Evolutionary conservation across 1,284 basidiomycete genomes (phyloP).

Genomic region (Rhodotorula sp.): DNA sequence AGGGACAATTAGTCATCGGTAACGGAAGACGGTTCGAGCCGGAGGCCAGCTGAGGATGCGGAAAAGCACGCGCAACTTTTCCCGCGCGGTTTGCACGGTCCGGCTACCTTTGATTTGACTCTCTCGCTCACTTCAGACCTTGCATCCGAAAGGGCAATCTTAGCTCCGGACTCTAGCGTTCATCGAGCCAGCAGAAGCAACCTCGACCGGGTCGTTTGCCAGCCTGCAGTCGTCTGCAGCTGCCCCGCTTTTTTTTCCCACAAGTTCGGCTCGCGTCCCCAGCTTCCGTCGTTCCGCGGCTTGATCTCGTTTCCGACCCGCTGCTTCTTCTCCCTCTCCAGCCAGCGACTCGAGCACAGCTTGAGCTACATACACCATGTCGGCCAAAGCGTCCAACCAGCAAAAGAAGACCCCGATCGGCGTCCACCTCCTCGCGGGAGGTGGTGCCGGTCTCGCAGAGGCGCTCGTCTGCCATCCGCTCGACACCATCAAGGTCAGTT

Average conservation of each 20-base stretch:
- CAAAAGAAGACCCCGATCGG: constrained; percentile 61
- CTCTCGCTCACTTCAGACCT: too few species aligned
- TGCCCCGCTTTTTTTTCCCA: not conserved
- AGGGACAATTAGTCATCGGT: too few species aligned
- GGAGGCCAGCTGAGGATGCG: too few species aligned
- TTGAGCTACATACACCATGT: not conserved
- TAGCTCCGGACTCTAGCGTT: too few species aligned
- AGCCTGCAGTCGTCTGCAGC: not conserved
- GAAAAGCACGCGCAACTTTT: too few species aligned
- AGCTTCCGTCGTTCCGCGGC: not conserved
- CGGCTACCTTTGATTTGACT: too few species aligned
- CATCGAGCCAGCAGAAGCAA: too few species aligned
- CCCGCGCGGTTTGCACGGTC: too few species aligned
- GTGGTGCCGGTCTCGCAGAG: constrained; percentile 85
- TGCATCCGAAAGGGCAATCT: too few species aligned
- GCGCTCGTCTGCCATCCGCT: constrained; percentile 67
- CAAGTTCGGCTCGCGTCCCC: not conserved
- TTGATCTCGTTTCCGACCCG: not conserved
- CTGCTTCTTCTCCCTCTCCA: not conserved
- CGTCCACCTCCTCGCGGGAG: constrained; percentile 87
- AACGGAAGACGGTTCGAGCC: too few species aligned
- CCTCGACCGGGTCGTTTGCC: too few species aligned
- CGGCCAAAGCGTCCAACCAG: constrained; percentile 11
- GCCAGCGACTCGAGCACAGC: not conserved
- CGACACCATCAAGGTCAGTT: constrained; percentile 77